Percentiles rank a stretch among this genome's conserved stretches.
Conservation (phyloP, 2,329 filamentous ascomycete genomes). For the Ceratocystis destructans region DNA sequence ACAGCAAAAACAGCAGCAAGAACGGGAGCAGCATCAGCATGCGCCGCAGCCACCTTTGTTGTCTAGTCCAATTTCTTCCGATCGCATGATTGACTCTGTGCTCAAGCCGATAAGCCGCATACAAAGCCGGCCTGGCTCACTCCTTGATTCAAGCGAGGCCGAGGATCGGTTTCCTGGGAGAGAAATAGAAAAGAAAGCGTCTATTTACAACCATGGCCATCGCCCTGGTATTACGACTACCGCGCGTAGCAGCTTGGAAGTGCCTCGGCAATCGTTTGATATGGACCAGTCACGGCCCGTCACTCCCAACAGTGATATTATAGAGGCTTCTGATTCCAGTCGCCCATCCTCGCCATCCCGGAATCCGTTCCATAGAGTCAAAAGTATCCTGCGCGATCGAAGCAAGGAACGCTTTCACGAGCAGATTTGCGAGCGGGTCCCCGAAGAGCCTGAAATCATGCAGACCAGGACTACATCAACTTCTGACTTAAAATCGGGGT, state of each 20-base stretch:
- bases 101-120: conserved; percentile 26
- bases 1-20: conserved; percentile 22
- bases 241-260: conserved; percentile 12
- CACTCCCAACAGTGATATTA: neutral
- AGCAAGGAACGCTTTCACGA: conserved; percentile 14
- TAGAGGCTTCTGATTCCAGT: conserved; percentile 31
- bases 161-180: conserved; percentile 25
- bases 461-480: conserved; percentile 9
- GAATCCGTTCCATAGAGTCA: conserved; percentile 44
- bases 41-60: neutral
- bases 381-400: conserved; percentile 39
- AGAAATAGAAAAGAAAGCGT: conserved; percentile 9
- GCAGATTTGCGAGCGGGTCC: conserved; percentile 13
- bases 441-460: conserved; percentile 5
- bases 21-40: conserved; percentile 2
- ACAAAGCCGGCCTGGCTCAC: conserved; percentile 28
- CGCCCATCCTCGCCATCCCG: conserved; percentile 50
- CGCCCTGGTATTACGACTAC: conserved; percentile 25
- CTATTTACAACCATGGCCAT: conserved; percentile 25
- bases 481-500: conserved; percentile 6
- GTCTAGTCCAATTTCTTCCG: neutral
- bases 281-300: conserved; percentile 6
- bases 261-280: conserved; percentile 20
- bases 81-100: neutral
- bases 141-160: conserved; percentile 30